Base-by-base conservation (phyloP, 345 rosid species). In the Erucastrum elatum region DNA sequence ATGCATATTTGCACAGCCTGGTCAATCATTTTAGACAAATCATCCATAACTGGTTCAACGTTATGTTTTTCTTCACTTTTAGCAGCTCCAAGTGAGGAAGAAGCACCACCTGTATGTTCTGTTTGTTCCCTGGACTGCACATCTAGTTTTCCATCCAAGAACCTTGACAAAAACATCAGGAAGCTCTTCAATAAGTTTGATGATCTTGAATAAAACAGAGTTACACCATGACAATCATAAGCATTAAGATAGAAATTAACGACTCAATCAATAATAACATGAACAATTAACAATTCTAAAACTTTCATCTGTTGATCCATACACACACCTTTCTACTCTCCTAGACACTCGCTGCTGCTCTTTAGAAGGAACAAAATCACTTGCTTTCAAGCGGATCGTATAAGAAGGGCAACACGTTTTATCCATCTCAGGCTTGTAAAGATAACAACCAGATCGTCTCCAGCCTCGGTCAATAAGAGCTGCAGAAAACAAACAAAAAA, bases 391-490 rank as follows among this genome's bases (percentile, higher is more conserved):
- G 13, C 99, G 99, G 56, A 96, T 95, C 0, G 98, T 88, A 81
- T 95, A 95, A 74, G 98, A 75, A 27, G 99, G 99, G 83, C 99
- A 95, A 65, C 99, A 95, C 0, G 98, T 95, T 84, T 72, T 89
- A 82, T 87, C 90, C 97, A 95, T 95, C 78, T 93, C 94, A 73
- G 92, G 97, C 78, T 91, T 91, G 85, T 91, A 93, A 29, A 96
- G 91, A 75, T 88, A 89, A 81, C 84, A 85, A 35, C 99, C 97
- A 9, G 92, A 86, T 81, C 96, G 84, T 84, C 98, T 90, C 97
- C 99, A 93, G 25, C 99, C 99, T 37, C 87, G 86, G 69, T 95
- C 99, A 77, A 95, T 96, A 78, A 93, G 98, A 69, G 87, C 99
- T 95, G 71, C 31, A 0, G 8, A 4, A 75, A 55, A 29, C 2